Evolutionary conservation across 306 rosid genomes (phyloP), one percentile per base, ranked within the genome.

Genomic region (Vigna angularis): DNA sequence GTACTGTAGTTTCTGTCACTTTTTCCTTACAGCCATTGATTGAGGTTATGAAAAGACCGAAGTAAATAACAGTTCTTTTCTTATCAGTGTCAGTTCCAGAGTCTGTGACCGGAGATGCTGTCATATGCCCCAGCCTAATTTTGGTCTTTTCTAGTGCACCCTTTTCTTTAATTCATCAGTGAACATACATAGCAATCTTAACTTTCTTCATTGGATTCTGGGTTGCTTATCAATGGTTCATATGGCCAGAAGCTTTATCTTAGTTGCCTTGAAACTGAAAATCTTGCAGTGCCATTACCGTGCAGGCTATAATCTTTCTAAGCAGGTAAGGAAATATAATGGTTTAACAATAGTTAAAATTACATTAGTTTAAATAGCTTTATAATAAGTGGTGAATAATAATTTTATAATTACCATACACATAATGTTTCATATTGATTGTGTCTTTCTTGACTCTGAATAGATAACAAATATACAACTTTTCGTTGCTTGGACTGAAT

Each of bases 71-170:
- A 48, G 57, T 55, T 66, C 11, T 24, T 65, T 47, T 56, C 58
- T 36, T 73, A 66, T 72, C 59, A 78, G 11, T 66, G 59, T 57
- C 66, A 73, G 58, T 78, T 57, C 76, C 77, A 36, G 57, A 82
- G 67, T 55, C 8, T 56, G 69, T 45, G 16, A 70, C 52, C 36
- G 56, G 68, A 50, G 77, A 83, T 73, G 24, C 47, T 83, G 73
- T 83, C 70, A 58, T 62, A 44, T 64, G 32, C 61, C 76, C 44
- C 28, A 30, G 72, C 59, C 53, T 75, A 75, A 26, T 14, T 24
- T 52, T 30, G 1, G 34, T 61, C 18, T 42, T 70, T 62, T 68
- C 76, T 49, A 36, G 72, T 67, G 30, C 28, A 4, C 50, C 40
- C 4, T 68, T 75, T 58, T 56, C 12, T 75, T 16, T 20, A 45